Base-by-base conservation (phyloP, 257 asterid species). In the Penstemon eatonii region DNA sequence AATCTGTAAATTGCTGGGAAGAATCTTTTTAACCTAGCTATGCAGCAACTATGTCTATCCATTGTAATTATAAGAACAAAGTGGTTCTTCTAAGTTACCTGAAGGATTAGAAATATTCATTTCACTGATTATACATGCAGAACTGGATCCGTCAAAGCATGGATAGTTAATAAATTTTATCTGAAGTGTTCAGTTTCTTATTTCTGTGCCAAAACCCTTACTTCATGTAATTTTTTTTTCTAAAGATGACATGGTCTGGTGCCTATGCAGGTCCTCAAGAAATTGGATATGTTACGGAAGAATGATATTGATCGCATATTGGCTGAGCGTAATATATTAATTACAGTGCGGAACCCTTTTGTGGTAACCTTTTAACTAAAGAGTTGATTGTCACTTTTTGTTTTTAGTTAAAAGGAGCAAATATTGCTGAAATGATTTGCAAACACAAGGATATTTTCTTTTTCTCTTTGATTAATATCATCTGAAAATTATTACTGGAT, bases 301-400 rank as follows among this genome's bases (percentile, higher is more conserved):
- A 92, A 92, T 86, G 98, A 90, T 78, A 85, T 92, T 46, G 98
- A 90, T 54, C 91, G 98, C 72, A 92, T 92, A 77, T 78, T 92
- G 89, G 91, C 97, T 5, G 98, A 92, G 84, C 96, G 98, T 41
- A 90, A 92, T 80, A 92, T 92, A 75, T 79, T 92, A 81, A 92
- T 92, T 67, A 80, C 98, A 59, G 98, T 87, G 65, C 91, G 98
- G 58, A 92, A 92, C 69, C 98, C 94, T 65, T 92, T 92, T 84
- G 94, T 92, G 98, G 98, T 92, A 85, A 83, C 70, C 38, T 65
- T 9, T 56, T 12, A 8, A 1, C 33, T 73, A 58, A 53, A 49
- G 37, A 65, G 52, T 64, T 52, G 60, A n/a, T 73, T 46, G 72
- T 69, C 54, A 68, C 55, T 53, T 69, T 25, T 25, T 75, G 39